Evolutionary conservation across 2,329 filamentous ascomycete genomes (phyloP).

Genomic region (Hawksworthiomyces lignivorus): DNA sequence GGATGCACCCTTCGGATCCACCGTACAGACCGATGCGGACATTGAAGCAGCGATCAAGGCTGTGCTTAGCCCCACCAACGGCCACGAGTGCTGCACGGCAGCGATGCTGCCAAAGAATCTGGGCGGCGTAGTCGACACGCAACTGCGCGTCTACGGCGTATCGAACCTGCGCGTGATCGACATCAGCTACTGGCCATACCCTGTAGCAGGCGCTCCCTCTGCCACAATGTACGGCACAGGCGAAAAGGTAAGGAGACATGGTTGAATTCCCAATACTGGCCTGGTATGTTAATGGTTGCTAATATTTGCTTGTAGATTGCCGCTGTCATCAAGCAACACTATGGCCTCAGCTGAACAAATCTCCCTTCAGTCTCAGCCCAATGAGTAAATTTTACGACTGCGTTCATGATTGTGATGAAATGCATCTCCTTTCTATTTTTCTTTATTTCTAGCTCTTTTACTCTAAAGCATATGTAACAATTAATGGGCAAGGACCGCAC

Average conservation of each 20-base stretch:
- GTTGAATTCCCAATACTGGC: neutral
- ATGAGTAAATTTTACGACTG: too few relatives aligned
- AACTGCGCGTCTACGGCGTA: conserved; percentile 11
- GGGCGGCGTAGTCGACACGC: conserved; percentile 11
- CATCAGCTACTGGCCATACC: conserved; percentile 16
- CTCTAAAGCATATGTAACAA: too few relatives aligned
- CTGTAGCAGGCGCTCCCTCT: conserved; percentile 16
- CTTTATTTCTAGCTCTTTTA: too few relatives aligned
- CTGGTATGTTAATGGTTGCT: neutral
- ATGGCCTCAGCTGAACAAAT: conserved; percentile 10
- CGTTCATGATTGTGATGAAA: too few relatives aligned
- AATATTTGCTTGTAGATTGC: conserved; percentile 14
- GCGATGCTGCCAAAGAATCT: conserved; percentile 15
- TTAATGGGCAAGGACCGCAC: too few relatives aligned
- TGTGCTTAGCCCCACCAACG: conserved; percentile 16
- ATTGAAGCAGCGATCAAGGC: conserved; percentile 17
- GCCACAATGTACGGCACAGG: conserved; percentile 17
- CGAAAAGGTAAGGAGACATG: conserved; percentile 14
- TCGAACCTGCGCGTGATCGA: conserved; percentile 12
- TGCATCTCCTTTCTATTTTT: neutral
- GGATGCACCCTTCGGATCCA: conserved; percentile 19
- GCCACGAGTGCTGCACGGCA: conserved; percentile 23
- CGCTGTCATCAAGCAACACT: conserved; percentile 17
- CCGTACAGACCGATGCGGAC: conserved; percentile 19
- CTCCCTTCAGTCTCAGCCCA: too few relatives aligned